A percentile compares a stretch with the other conserved stretches of the same genome.
phyloP scores from a whole-genome alignment of 2,329 filamentous ascomycete species.

The Aspergillus aculeatus region DNA sequence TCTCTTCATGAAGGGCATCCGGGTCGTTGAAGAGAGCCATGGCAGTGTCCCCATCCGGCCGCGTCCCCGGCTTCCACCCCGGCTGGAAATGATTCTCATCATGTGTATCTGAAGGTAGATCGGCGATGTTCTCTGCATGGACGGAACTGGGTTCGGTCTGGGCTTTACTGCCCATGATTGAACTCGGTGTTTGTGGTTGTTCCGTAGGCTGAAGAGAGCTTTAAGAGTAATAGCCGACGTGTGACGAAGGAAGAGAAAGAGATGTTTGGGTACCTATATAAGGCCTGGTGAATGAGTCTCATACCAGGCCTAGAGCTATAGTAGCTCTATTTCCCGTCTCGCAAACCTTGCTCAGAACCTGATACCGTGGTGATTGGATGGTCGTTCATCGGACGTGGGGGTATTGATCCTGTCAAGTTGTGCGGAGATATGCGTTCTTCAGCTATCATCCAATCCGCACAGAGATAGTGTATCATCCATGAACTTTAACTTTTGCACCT shows the following conservation, averaged over 20 bases:
- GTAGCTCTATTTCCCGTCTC: background rate
- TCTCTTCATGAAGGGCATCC: slow-evolving; percentile 47
- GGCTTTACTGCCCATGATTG: background rate
- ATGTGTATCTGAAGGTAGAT: slow-evolving; percentile 28
- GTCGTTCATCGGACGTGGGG: background rate
- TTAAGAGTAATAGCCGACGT: background rate
- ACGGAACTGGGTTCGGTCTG: background rate
- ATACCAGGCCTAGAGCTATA: background rate
- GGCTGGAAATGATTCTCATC: slow-evolving; percentile 24
- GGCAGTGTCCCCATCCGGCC: slow-evolving; percentile 50
- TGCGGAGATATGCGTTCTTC: background rate
- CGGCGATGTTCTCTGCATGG: slow-evolving; percentile 19
- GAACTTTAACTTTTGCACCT: too few species aligned
- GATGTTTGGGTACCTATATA: background rate
- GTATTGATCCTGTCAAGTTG: background rate
- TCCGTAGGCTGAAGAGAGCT: background rate
- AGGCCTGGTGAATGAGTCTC: background rate
- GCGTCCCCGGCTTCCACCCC: slow-evolving; percentile 31
- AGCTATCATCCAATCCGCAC: background rate
- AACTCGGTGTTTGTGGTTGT: background rate
- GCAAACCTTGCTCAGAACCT: background rate
- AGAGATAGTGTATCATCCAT: background rate
- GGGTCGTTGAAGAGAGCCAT: slow-evolving; percentile 51
- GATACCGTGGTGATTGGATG: background rate
- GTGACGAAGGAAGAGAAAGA: background rate